These are phyloP conservation scores for Ophiocordyceps australis DNA, from an alignment of 2,329 filamentous ascomycete genomes.

Conservation along the genomic window DNA sequence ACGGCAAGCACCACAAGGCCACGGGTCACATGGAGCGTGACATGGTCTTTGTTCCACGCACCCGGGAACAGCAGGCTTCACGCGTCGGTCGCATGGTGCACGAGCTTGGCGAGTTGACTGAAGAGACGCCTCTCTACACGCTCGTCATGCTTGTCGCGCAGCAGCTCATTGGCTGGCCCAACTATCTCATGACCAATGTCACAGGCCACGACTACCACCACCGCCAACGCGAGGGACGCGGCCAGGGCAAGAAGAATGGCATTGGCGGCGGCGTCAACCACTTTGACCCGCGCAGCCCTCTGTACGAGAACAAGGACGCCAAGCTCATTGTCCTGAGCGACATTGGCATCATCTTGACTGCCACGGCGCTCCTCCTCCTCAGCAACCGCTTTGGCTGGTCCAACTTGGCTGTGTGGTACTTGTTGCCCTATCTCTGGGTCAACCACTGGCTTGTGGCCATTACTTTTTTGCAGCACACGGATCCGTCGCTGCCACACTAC, in stretches of 20 bases:
- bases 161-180: constrained; percentile 83
- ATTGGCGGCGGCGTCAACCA: constrained; percentile 74
- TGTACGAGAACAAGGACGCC: constrained; percentile 85
- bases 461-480: constrained; percentile 94
- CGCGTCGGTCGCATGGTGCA: constrained; percentile 58
- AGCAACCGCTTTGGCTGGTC: constrained; percentile 63
- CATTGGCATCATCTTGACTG: constrained; percentile 52
- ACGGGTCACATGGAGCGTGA: constrained; percentile 94
- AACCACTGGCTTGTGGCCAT: constrained; percentile 99
- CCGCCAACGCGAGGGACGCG: constrained; percentile 80
- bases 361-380: constrained; percentile 45
- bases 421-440: constrained; percentile 88
- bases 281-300: constrained; percentile 72
- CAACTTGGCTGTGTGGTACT: constrained; percentile 91
- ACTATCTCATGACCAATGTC: constrained; percentile 82
- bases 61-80: constrained; percentile 61
- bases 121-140: constrained; percentile 85
- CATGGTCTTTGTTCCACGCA: constrained; percentile 98
- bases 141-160: constrained; percentile 57
- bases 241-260: constrained; percentile 82
- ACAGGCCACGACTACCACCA: constrained; percentile 94
- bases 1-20: constrained; percentile 99
- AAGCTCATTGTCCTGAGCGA: constrained; percentile 77
- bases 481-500: constrained; percentile 89
- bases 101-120: constrained; percentile 73